Evolutionary conservation across 495 filamentous ascomycete species (phyloP), one percentile per base, ranked within the genome.

Genomic region (Amphirosellinia nigrospora): DNA sequence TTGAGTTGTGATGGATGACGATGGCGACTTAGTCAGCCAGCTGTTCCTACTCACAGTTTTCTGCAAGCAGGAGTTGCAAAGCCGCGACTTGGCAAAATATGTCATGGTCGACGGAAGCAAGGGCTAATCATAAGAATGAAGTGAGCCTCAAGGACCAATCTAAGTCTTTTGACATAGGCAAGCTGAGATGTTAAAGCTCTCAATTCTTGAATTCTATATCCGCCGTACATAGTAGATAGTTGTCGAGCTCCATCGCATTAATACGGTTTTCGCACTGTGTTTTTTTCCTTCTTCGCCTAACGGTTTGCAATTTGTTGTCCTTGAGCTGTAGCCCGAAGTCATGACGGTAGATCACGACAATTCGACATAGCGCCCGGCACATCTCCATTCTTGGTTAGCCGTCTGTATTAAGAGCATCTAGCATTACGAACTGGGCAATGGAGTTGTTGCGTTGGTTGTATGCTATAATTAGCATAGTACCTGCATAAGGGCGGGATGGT

Each of bases 41-140:
- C 32, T 10, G 59, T 70, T 36, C 68, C 66, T 69, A 34, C 52
- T 41, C 26, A 13, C 52, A 32, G 64, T 58, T 73, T 62, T 76
- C 34, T 67, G 72, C 56, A 72, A 71, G 61, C 75, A 76, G 19
- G 74, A 21, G 15, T 69, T 67, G 59, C 72, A 76, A 68, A 78
- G 70, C 74, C 75, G 72, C 38, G 75, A 56, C 23, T 66, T 76
- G 10, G 66, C 53, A 34, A 78, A 46, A 11, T 66, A 71, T 43
- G 45, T 48, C 75, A 78, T 78, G 7, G 32, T 19, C 8, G 2
- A 45, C n/a, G 5, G 21, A 67, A 34, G 1, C 3, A 15, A 7
- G 28, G 28, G 50, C 43, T 26, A 15, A 16, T 26, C 36, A 41
- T 28, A n/a, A 28, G 21, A 43, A 39, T 43, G 15, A 9, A 10